Evolutionary conservation across 352 stramenopile genomes (phyloP), one percentile per base, ranked within the genome.

Genomic region (Globisporangium polare): DNA sequence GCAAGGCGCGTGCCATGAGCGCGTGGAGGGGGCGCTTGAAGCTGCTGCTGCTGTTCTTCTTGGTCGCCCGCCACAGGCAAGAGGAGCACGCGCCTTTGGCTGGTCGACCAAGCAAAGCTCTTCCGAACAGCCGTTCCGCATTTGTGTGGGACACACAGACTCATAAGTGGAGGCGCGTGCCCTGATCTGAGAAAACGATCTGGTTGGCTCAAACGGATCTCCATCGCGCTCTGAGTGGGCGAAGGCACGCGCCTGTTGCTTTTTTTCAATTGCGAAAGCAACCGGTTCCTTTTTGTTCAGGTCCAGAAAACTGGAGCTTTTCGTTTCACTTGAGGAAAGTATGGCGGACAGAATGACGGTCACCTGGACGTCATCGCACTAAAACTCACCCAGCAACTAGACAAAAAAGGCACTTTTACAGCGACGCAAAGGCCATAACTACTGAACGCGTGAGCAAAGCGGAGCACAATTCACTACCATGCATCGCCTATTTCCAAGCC

Each of bases 221-320:
- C n/a, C 26, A 10, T 50, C 39, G 18, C 22, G 24, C 24, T 27
- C 26, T 41, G 33, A 60, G 17, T 42, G 7, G 37, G 2, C 5
- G 15, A 27, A 60, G 53, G 53, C 53, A 60, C 53, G 39, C 53
- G 39, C 18, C 50, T 33, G n/a, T n/a, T n/a, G n/a, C n/a, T n/a
- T 33, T 17, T 31, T 22, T 18, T 20, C 1, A 39, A 15, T 42
- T 55, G 49, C 18, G 27, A 55, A 55, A 55, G 20, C 47, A 39
- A 7, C 29, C 1, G 5, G 22, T 17, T 22, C 13, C 33, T 35
- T 33, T 17, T 60, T n/a, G n/a, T n/a, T 39, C 39, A 60, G 18
- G 6, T 35, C 20, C n/a, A 10, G 31, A 18, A 58, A 52, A 22
- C 39, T 29, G 39, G 53, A 29, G 12, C 12, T 27, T 26, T 26